A percentile compares a stretch with the other conserved stretches of the same genome.
phyloP scores from a whole-genome alignment of 2,329 filamentous ascomycete species.

The Fusarium veterinarium region DNA sequence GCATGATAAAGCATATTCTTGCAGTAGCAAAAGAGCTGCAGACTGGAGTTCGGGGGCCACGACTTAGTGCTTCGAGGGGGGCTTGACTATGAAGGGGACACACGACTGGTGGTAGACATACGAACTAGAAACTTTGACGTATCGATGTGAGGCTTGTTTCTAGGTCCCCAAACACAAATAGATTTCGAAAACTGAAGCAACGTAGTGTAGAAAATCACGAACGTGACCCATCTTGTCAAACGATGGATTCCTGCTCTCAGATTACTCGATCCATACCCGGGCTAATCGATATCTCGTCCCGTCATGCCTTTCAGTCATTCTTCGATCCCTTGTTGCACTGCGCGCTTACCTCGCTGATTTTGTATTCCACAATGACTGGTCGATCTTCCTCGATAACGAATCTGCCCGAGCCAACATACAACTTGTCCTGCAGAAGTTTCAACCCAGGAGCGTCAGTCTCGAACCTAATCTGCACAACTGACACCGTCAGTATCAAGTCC shows the following conservation, averaged over 20 bases:
- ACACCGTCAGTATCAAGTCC: not conserved
- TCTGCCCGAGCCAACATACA: slow-evolving; percentile 56
- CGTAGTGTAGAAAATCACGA: not conserved
- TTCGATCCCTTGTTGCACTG: slow-evolving; percentile 30
- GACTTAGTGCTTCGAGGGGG: slow-evolving; percentile 23
- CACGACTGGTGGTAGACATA: slow-evolving; percentile 13
- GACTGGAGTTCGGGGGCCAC: slow-evolving; percentile 38
- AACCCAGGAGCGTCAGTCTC: slow-evolving; percentile 52
- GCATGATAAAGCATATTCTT: slow-evolving; percentile 31
- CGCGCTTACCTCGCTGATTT: slow-evolving; percentile 54
- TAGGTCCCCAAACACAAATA: slow-evolving; percentile 31
- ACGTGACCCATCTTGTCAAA: not conserved
- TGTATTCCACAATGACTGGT: slow-evolving; percentile 54
- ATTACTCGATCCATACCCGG: not conserved
- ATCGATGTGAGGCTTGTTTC: slow-evolving; percentile 33
- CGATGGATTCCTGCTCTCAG: not conserved
- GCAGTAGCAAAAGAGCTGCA: slow-evolving; percentile 39
- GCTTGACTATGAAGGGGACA: slow-evolving; percentile 26
- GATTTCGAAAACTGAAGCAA: slow-evolving; percentile 35
- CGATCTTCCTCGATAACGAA: slow-evolving; percentile 53
- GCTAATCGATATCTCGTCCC: not conserved
- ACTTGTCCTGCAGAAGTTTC: slow-evolving; percentile 51
- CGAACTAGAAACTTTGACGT: slow-evolving; percentile 21
- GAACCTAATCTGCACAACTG: slow-evolving; percentile 54
- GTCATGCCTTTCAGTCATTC: slow-evolving; percentile 4